These are phyloP conservation scores for Fusarium liriodendri DNA, from an alignment of 2,329 filamentous ascomycete species.

Conservation along the genomic window DNA sequence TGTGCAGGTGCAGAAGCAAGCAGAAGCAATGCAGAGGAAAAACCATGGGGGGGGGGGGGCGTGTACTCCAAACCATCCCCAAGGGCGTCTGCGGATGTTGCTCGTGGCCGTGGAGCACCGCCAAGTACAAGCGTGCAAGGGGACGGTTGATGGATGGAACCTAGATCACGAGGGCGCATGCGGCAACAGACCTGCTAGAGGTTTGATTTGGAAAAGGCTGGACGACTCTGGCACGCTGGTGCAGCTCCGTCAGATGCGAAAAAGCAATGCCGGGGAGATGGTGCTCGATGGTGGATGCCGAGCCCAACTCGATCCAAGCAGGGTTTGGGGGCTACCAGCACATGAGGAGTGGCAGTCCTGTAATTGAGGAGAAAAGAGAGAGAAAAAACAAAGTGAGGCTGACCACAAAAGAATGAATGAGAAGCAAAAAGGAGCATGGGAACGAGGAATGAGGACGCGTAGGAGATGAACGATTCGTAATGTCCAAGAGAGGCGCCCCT, in stretches of 20 bases:
- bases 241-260: constrained; percentile 29
- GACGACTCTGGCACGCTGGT: constrained; percentile 27
- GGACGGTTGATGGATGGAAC: constrained; percentile 26
- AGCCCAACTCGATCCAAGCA: not conserved
- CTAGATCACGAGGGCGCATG: constrained; percentile 32
- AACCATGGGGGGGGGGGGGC: constrained; percentile 30
- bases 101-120: constrained; percentile 31
- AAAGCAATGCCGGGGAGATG: constrained; percentile 26
- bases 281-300: constrained; percentile 18
- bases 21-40: not conserved
- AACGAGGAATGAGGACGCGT: constrained; percentile 12
- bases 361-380: constrained; percentile 32
- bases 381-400: constrained; percentile 41
- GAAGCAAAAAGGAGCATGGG: constrained; percentile 7
- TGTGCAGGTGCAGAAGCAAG: not conserved
- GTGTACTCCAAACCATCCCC: constrained; percentile 10
- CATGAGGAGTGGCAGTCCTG: not conserved
- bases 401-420: constrained; percentile 23
- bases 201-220: constrained; percentile 42
- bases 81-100: constrained; percentile 18
- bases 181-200: constrained; percentile 20
- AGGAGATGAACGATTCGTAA: constrained; percentile 4
- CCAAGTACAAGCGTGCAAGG: constrained; percentile 33
- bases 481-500: not conserved
- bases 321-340: constrained; percentile 10